phyloP scores from a whole-genome alignment of 768 basidiomycete genomes.

The Lactifluus volemus region DNA sequence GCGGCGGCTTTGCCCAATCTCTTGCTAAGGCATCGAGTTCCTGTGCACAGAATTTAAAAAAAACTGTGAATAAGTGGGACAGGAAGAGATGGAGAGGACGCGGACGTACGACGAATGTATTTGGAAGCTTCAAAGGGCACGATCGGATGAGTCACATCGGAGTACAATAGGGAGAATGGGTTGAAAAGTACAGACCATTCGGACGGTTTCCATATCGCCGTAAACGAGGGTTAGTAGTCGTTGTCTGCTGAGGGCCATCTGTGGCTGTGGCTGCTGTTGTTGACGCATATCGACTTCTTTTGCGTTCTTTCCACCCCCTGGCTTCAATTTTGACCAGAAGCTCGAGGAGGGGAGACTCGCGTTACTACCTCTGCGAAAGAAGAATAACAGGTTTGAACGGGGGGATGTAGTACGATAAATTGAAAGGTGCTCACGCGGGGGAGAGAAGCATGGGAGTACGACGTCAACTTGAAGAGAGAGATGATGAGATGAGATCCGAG shows the following conservation, averaged over 20 bases:
- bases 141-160: not conserved
- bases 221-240: slow-evolving; percentile 75
- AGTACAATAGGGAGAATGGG: not conserved
- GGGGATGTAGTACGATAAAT: slow-evolving; percentile 13
- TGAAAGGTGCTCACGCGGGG: slow-evolving; percentile 52
- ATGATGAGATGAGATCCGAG: slow-evolving; percentile 7
- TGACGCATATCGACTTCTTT: slow-evolving; percentile 58
- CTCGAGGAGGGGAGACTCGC: slow-evolving; percentile 44
- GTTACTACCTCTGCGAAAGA: slow-evolving; percentile 50
- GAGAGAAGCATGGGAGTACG: slow-evolving; percentile 59
- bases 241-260: slow-evolving; percentile 65
- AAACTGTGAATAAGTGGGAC: not conserved
- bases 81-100: not conserved
- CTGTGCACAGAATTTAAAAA: slow-evolving; percentile 32
- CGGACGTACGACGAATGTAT: slow-evolving; percentile 48
- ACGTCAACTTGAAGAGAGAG: not conserved
- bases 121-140: slow-evolving; percentile 47
- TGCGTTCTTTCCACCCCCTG: slow-evolving; percentile 25
- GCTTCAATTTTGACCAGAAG: slow-evolving; percentile 62
- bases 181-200: slow-evolving; percentile 41
- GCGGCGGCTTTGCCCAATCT: slow-evolving; percentile 83
- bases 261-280: slow-evolving; percentile 26
- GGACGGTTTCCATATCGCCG: slow-evolving; percentile 80
- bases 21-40: slow-evolving; percentile 73
- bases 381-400: slow-evolving; percentile 28